Evolutionary conservation across 1,284 basidiomycete genomes (phyloP).

Genomic region (Boletus smithii): DNA sequence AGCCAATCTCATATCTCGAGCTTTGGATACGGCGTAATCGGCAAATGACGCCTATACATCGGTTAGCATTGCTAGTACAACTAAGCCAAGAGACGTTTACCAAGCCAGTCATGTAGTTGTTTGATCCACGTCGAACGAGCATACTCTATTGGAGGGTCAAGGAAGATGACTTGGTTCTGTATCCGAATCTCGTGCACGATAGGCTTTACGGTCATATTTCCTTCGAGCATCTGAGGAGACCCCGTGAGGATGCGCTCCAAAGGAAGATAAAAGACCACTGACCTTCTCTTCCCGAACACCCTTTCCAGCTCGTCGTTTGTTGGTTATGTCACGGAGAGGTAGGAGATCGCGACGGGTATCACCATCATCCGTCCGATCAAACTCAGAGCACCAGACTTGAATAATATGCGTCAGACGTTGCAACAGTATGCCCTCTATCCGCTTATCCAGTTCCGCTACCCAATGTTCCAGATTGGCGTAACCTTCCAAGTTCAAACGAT

Average conservation of each 20-base stretch:
- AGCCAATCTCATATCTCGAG: slow-evolving; percentile 92
- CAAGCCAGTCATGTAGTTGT: slow-evolving; percentile 89
- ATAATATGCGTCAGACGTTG: slow-evolving; percentile 78
- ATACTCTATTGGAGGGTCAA: slow-evolving; percentile 96
- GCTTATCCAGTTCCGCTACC: slow-evolving; percentile 86
- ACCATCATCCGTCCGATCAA: slow-evolving; percentile 67
- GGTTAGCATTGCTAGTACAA: neutral
- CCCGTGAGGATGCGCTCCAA: neutral
- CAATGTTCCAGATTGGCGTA: slow-evolving; percentile 98
- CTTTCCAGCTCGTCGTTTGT: slow-evolving; percentile 64
- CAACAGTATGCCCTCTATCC: slow-evolving; percentile 83
- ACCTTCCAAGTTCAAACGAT: slow-evolving; percentile 91
- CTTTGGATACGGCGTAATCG: slow-evolving; percentile 85
- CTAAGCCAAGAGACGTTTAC: slow-evolving; percentile 49
- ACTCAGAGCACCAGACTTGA: slow-evolving; percentile 85
- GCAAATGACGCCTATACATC: slow-evolving; percentile 74
- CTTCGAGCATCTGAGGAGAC: slow-evolving; percentile 55
- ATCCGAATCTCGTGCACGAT: slow-evolving; percentile 95
- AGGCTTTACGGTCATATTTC: slow-evolving; percentile 70
- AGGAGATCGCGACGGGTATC: slow-evolving; percentile 53
- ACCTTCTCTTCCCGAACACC: slow-evolving; percentile 74
- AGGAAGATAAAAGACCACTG: neutral
- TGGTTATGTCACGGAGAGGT: slow-evolving; percentile 51
- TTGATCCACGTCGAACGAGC: slow-evolving; percentile 90
- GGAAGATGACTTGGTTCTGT: slow-evolving; percentile 97